Conservation (phyloP, 306 rosid genomes). For the Erythrophleum fordii region DNA sequence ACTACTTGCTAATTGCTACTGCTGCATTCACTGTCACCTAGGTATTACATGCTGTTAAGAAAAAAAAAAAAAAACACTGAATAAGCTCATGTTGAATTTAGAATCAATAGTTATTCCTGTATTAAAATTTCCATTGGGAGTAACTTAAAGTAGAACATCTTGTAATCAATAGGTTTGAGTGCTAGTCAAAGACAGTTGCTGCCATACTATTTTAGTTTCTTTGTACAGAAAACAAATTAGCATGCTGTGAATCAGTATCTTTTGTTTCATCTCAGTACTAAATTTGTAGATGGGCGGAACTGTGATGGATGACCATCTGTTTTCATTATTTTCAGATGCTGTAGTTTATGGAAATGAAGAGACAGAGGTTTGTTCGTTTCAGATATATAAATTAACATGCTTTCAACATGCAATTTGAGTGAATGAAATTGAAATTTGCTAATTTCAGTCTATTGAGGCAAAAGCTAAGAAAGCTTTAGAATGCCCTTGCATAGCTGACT, state of each 20-base stretch:
- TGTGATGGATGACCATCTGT: constrained; percentile 19
- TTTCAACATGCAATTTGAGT: constrained; percentile 23
- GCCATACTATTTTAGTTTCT: background rate
- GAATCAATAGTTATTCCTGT: background rate
- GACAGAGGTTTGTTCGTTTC: constrained; percentile 65
- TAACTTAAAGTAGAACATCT: background rate
- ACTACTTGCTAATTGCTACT: background rate
- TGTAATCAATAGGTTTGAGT: background rate
- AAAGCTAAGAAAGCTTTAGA: constrained; percentile 87
- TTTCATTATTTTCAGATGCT: constrained; percentile 71
- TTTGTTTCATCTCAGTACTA: constrained; percentile 2
- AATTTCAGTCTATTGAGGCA: constrained; percentile 80
- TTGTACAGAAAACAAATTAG: background rate
- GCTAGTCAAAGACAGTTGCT: background rate
- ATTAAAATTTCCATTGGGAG: too few relatives aligned
- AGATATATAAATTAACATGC: constrained; percentile 9
- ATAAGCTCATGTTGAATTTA: background rate
- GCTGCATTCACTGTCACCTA: constrained; percentile 2
- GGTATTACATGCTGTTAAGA: background rate
- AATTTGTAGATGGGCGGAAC: constrained; percentile 1
- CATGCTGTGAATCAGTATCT: background rate
- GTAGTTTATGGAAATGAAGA: constrained; percentile 71
- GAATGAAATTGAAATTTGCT: constrained; percentile 28
- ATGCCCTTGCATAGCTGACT: constrained; percentile 93
- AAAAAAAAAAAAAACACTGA: too few relatives aligned